Evolutionary conservation across 352 stramenopile genomes (phyloP).

Genomic region (Aphanomyces astaci): DNA sequence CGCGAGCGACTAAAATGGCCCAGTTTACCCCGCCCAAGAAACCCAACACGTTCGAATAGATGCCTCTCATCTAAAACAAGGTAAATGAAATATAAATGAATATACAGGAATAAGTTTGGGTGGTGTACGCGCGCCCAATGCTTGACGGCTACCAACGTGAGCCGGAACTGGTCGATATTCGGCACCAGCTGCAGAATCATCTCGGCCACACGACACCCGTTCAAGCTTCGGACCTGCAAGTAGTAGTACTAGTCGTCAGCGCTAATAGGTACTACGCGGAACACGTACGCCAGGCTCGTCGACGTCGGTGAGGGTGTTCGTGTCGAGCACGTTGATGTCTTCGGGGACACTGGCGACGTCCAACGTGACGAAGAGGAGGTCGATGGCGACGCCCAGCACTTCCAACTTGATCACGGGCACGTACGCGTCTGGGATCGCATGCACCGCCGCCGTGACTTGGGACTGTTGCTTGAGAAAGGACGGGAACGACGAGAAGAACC

Average conservation of each 20-base stretch:
- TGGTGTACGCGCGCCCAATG: conserved; percentile 61
- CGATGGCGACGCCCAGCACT: conserved; percentile 84
- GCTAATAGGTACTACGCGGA: not conserved
- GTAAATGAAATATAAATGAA: not conserved
- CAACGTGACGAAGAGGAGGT: conserved; percentile 90
- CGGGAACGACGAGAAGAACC: conserved; percentile 83
- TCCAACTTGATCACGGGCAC: conserved; percentile 94
- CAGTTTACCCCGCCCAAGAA: conserved; percentile 98
- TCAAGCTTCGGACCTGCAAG: conserved; percentile 81
- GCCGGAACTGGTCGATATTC: conserved; percentile 75
- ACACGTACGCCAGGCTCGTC: conserved; percentile 68
- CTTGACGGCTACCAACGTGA: conserved; percentile 87
- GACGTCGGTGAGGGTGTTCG: conserved; percentile 71
- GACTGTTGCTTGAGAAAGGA: conserved; percentile 64
- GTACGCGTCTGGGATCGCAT: conserved; percentile 86
- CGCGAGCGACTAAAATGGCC: conserved; percentile 94
- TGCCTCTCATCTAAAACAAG: conserved; percentile 71
- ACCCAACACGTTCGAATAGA: conserved; percentile 99
- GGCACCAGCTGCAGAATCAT: conserved; percentile 89
- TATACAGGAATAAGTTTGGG: too few relatives aligned
- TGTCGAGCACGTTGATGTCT: conserved; percentile 41
- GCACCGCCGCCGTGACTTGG: conserved; percentile 57
- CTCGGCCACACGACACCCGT: conserved; percentile 93
- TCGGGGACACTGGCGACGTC: conserved; percentile 46
- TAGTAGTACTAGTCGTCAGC: not conserved